A percentile compares a stretch with the other conserved stretches of the same genome.
Evolutionary conservation across 805 yeast genomes (phyloP).

Genomic region (Wickerhamomyces chambardii): DNA sequence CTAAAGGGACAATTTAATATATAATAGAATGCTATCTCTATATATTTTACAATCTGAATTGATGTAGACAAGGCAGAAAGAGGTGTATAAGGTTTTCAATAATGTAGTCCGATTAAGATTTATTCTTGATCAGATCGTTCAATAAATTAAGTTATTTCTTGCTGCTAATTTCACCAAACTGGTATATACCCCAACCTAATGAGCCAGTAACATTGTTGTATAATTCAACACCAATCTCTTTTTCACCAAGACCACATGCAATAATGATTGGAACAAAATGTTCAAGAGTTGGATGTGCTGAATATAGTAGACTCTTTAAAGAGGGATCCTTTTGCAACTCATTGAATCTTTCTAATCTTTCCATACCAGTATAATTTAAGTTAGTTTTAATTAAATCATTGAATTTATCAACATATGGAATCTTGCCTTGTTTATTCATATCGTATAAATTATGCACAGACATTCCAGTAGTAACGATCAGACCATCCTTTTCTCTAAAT

Average conservation of each 20-base stretch:
- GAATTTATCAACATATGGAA: constrained; percentile 47
- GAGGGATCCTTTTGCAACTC: constrained; percentile 21
- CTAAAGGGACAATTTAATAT: too few relatives aligned
- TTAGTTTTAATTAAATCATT: constrained; percentile 34
- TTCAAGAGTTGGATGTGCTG: constrained; percentile 72
- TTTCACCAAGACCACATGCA: constrained; percentile 41
- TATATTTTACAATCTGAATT: too few relatives aligned
- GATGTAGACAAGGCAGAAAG: too few relatives aligned
- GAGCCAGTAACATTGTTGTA: constrained; percentile 35
- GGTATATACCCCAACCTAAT: constrained; percentile 67
- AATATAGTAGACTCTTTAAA: constrained; percentile 25
- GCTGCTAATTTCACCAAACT: constrained; percentile 31
- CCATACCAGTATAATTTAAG: constrained; percentile 21
- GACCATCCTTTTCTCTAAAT: constrained; percentile 41
- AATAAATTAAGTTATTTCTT: too few relatives aligned
- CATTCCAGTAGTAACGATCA: constrained; percentile 67
- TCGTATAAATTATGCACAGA: constrained; percentile 70
- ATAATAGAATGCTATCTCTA: too few relatives aligned
- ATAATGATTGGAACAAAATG: constrained; percentile 65
- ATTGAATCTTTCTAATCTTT: constrained; percentile 27
- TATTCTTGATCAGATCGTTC: too few relatives aligned
- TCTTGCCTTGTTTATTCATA: constrained; percentile 21
- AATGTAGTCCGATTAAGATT: too few relatives aligned
- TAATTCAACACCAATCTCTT: constrained; percentile 31
- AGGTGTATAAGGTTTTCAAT: too few relatives aligned